A percentile compares a stretch with the other conserved stretches of the same genome.
Evolutionary conservation across 2,329 filamentous ascomycete species (phyloP).

Genomic region (Aspergillus sp.): DNA sequence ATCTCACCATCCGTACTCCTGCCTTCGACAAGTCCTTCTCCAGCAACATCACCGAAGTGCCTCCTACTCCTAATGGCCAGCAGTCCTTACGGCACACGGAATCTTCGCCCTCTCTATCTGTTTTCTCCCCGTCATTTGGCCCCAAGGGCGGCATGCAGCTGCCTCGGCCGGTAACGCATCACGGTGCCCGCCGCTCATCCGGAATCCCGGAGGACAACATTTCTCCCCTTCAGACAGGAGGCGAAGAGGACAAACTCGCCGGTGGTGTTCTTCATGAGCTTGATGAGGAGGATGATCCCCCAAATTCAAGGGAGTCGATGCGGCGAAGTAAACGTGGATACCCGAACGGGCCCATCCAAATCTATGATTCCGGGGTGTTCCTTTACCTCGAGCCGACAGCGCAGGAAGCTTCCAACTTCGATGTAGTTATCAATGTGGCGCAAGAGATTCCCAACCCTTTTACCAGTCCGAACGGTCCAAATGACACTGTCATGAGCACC

Average conservation of each 20-base stretch:
- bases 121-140: constrained; percentile 44
- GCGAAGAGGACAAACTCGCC: constrained; percentile 17
- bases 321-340: constrained; percentile 56
- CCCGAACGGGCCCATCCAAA: constrained; percentile 54
- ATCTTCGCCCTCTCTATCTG: constrained; percentile 49
- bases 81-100: constrained; percentile 52
- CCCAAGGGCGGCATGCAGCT: constrained; percentile 44
- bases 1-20: constrained; percentile 51
- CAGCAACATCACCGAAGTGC: constrained; percentile 41
- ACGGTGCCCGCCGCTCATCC: constrained; percentile 19
- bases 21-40: constrained; percentile 42
- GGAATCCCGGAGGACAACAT: constrained; percentile 20
- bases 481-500: constrained; percentile 34
- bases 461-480: constrained; percentile 19
- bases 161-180: constrained; percentile 30
- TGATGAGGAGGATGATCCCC: constrained; percentile 42
- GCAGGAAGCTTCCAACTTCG: constrained; percentile 50
- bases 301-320: constrained; percentile 45
- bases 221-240: constrained; percentile 17
- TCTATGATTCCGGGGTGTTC: constrained; percentile 53
- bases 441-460: constrained; percentile 57
- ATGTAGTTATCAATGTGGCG: constrained; percentile 56
- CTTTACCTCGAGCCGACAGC: constrained; percentile 55
- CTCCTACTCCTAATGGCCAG: constrained; percentile 47
- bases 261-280: constrained; percentile 36